A percentile compares a stretch with the other conserved stretches of the same genome.
These are phyloP conservation scores for Bassia scoparia DNA, from an alignment of 148 eudicot genomes.

Conservation along the genomic window DNA sequence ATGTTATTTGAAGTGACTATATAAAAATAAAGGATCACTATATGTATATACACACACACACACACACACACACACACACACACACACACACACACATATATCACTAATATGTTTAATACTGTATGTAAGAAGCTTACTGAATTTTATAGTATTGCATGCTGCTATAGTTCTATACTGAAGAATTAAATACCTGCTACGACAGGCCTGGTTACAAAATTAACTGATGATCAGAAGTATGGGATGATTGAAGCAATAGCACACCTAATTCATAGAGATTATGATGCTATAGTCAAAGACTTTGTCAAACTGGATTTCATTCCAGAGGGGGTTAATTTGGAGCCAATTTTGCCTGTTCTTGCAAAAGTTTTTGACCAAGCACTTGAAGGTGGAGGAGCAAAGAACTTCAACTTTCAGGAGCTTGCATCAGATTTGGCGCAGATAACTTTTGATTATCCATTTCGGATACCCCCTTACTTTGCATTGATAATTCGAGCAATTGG, in stretches of 20 bases:
- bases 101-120: too few relatives aligned
- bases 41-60: too few relatives aligned
- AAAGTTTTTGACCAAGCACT: slow-evolving; percentile 99
- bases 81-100: too few relatives aligned
- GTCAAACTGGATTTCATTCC: slow-evolving; percentile 89
- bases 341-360: slow-evolving; percentile 91
- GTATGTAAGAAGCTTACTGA: background rate
- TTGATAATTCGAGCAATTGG: slow-evolving; percentile 97
- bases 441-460: slow-evolving; percentile 96
- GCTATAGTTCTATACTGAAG: slow-evolving; percentile 10
- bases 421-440: slow-evolving; percentile 98
- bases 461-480: slow-evolving; percentile 98
- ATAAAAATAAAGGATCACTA: too few relatives aligned
- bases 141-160: background rate
- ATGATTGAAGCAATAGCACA: slow-evolving; percentile 99
- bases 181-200: slow-evolving; percentile 26
- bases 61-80: too few relatives aligned
- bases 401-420: slow-evolving; percentile 91
- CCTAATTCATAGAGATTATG: slow-evolving; percentile 94
- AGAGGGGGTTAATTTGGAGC: slow-evolving; percentile 89
- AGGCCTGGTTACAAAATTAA: slow-evolving; percentile 92
- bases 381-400: slow-evolving; percentile 99
- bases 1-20: too few relatives aligned
- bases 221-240: slow-evolving; percentile 97
- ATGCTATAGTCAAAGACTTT: slow-evolving; percentile 93